Evolutionary conservation across 495 filamentous ascomycete species (phyloP).

Genomic region (Daldinia bambusicola): DNA sequence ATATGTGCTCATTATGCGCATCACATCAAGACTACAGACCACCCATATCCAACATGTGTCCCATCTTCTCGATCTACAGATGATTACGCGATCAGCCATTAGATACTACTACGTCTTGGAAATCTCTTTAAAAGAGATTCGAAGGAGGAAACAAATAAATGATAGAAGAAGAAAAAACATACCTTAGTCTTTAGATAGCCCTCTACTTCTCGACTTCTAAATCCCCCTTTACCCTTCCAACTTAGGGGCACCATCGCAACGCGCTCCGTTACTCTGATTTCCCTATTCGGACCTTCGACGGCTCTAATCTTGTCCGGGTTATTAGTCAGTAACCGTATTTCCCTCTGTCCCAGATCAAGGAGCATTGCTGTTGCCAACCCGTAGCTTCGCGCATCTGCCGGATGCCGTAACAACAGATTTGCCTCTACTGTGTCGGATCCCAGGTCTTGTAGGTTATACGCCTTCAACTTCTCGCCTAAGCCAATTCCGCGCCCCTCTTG

Average conservation of each 20-base stretch:
- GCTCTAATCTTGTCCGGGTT: slow-evolving; percentile 97
- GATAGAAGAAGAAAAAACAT: slow-evolving; percentile 42
- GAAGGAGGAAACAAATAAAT: neutral
- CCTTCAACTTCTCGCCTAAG: slow-evolving; percentile 93
- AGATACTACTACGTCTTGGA: neutral
- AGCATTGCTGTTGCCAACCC: slow-evolving; percentile 95
- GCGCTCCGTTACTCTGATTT: slow-evolving; percentile 87
- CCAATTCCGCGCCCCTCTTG: slow-evolving; percentile 98
- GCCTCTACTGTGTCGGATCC: slow-evolving; percentile 96
- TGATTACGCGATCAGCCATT: neutral
- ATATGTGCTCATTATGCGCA: neutral
- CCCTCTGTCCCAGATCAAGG: slow-evolving; percentile 79
- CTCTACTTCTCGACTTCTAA: slow-evolving; percentile 87
- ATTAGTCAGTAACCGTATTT: slow-evolving; percentile 91
- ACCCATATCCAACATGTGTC: slow-evolving; percentile 66
- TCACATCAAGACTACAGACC: slow-evolving; percentile 18
- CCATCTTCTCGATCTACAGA: slow-evolving; percentile 74
- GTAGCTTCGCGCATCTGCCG: slow-evolving; percentile 93
- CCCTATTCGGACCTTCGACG: slow-evolving; percentile 88
- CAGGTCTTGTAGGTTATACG: slow-evolving; percentile 96
- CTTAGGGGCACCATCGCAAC: slow-evolving; percentile 96
- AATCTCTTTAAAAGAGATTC: neutral
- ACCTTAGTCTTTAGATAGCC: slow-evolving; percentile 96
- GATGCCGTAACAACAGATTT: slow-evolving; percentile 89
- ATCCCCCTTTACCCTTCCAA: slow-evolving; percentile 87